These are phyloP conservation scores for Musa schizocarpa DNA, from an alignment of 176 grass and related monocot genomes.

Conservation along the genomic window DNA sequence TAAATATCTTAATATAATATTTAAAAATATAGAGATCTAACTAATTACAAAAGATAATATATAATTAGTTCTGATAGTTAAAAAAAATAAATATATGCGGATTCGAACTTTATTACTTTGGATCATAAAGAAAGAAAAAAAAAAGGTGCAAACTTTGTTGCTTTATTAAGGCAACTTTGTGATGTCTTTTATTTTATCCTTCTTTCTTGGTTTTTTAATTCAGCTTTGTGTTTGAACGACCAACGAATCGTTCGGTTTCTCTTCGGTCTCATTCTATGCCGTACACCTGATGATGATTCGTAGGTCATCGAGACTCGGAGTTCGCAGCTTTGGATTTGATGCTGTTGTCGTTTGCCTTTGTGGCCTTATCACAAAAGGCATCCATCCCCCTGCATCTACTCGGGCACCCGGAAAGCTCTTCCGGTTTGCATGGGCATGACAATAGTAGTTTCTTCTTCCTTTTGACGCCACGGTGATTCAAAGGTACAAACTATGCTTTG, in stretches of 20 bases:
- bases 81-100: neutral
- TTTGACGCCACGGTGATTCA: too few relatives aligned
- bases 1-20: too few relatives aligned
- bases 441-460: too few relatives aligned
- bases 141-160: neutral
- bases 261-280: neutral
- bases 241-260: neutral
- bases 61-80: neutral
- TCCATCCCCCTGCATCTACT: neutral
- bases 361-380: neutral
- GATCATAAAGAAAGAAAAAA: neutral
- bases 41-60: neutral
- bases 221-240: neutral
- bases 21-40: neutral
- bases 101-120: neutral
- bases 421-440: too few relatives aligned
- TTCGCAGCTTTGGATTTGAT: neutral
- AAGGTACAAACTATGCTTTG: too few relatives aligned
- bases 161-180: neutral
- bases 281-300: neutral
- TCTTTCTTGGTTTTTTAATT: neutral
- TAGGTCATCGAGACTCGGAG: neutral
- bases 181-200: neutral
- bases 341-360: constrained; percentile 1
- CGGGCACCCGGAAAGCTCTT: neutral